Base-by-base conservation (phyloP, 2,329 filamentous ascomycete species). In the Trichoderma pleuroti region DNA sequence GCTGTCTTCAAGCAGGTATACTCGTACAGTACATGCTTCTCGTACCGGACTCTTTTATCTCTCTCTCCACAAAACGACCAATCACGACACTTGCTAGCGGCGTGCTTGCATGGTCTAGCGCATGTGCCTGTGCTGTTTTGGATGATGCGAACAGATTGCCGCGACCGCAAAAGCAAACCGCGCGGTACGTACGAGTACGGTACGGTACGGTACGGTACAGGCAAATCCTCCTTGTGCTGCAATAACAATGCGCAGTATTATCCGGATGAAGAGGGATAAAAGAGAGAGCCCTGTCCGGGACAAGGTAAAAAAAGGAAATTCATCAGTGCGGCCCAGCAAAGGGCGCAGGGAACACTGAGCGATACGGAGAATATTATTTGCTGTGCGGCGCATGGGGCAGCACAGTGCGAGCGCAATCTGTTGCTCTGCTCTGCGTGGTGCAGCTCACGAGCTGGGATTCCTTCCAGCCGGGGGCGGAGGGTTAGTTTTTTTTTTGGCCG, bases 361-460 rank as follows among this genome's bases (percentile, higher is more conserved):
- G 49, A 59, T 57, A 59, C 64, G 64, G 64, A 67, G 52, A 67
- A 67, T 57, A 46, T 67, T 46, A 67, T 32, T 67, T 59, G 52
- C 21, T 67, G 63, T 46, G 49, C 42, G 26, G 18, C 28, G 65
- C 65, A 60, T 52, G 56, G 56, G 65, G 54, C n/a, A 28, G 56
- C 52, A 68, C 65, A 61, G 65, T 68, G 65, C 65, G 65, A 68
- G 65, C 65, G 65, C 65, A 68, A 68, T 52, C 21, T 36, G 28
- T 30, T 68, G 65, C 65, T 68, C 54, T 52, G 65, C 26, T 24
- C 36, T 68, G 26, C 26, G 24, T 62, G 26, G 18, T 59, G 56
- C 56, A 59, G 30, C 54, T n/a, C 18, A 59, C 9, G 30, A 65
- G 42, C 42, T 54, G 28, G 62, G 39, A 60, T 49, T n/a, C 16